Conservation (phyloP, 768 basidiomycete genomes). For the Collybia sordida region DNA sequence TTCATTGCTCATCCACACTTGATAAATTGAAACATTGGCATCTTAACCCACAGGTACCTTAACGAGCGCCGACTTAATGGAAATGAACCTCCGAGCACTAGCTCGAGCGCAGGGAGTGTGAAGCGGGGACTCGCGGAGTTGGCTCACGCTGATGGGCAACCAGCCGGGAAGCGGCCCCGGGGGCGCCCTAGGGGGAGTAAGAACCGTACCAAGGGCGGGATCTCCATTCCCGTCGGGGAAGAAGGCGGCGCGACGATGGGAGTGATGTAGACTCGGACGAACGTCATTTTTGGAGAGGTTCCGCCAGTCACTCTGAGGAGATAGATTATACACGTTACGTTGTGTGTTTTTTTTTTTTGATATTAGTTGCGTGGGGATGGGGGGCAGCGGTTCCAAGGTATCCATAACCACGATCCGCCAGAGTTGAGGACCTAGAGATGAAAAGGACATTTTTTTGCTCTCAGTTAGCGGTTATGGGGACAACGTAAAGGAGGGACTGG, state of each 20-base stretch:
- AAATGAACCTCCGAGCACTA: constrained; percentile 27
- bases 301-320: no score
- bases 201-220: constrained; percentile 34
- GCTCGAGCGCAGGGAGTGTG: constrained; percentile 14
- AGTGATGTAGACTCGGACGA: not conserved
- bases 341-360: no score
- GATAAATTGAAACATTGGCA: constrained; percentile 5
- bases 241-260: constrained; percentile 1
- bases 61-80: constrained; percentile 62
- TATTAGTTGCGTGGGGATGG: no score
- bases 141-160: constrained; percentile 19
- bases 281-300: no score
- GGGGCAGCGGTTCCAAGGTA: no score
- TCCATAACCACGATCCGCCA: no score
- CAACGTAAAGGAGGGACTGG: no score
- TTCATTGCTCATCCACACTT: constrained; percentile 6
- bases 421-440: no score
- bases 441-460: no score
- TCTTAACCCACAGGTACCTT: constrained; percentile 45
- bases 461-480: no score
- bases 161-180: constrained; percentile 50
- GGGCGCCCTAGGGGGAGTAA: constrained; percentile 75
- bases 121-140: constrained; percentile 27
- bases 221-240: not conserved
- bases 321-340: no score